A percentile compares a stretch with the other conserved stretches of the same genome.
phyloP scores from a whole-genome alignment of 306 rosid genomes.

The Acacia confusa region DNA sequence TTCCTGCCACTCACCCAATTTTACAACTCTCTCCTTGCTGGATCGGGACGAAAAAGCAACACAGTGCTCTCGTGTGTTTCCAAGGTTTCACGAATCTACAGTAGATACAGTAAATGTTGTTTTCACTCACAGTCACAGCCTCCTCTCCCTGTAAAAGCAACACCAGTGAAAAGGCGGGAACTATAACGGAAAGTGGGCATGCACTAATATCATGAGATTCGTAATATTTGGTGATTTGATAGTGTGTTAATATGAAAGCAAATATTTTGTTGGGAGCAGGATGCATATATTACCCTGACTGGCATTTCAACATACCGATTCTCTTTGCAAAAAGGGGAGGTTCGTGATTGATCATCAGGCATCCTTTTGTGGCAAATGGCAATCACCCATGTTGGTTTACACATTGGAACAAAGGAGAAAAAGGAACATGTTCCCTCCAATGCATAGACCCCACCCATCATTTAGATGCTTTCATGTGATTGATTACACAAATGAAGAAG shows the following conservation, averaged over 20 bases:
- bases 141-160: background rate
- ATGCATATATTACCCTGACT: constrained; percentile 23
- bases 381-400: constrained; percentile 9
- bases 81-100: background rate
- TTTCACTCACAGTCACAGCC: background rate
- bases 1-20: background rate
- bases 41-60: background rate
- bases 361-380: background rate
- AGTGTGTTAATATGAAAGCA: background rate
- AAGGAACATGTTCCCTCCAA: constrained; percentile 26
- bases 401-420: background rate
- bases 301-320: constrained; percentile 17
- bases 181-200: constrained; percentile 9
- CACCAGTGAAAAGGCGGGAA: background rate
- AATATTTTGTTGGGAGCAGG: background rate
- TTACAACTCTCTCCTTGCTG: background rate
- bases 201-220: constrained; percentile 7
- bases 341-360: background rate
- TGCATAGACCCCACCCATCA: constrained; percentile 20
- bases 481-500: constrained; percentile 37
- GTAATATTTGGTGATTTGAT: constrained; percentile 9
- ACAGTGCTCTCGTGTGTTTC: background rate
- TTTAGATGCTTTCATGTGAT: constrained; percentile 30
- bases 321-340: background rate
- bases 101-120: background rate